phyloP scores from a whole-genome alignment of 192 early-diverging fungal species.

The Coemansia sp. region DNA sequence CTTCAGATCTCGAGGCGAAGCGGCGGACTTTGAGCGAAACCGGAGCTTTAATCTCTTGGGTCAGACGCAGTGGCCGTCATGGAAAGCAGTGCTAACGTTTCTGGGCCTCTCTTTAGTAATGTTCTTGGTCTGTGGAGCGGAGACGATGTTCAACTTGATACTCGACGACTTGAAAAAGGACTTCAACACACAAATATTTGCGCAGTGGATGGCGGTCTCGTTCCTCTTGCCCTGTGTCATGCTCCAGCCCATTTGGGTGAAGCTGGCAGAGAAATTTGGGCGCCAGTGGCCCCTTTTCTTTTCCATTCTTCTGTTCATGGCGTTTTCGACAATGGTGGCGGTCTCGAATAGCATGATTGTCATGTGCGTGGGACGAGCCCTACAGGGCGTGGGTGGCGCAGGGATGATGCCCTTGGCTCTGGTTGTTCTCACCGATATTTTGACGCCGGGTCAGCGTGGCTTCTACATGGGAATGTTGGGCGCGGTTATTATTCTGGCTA shows the following conservation, averaged over 20 bases:
- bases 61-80: slow-evolving; percentile 38
- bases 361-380: slow-evolving; percentile 67
- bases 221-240: slow-evolving; percentile 73
- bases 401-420: slow-evolving; percentile 67
- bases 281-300: slow-evolving; percentile 39
- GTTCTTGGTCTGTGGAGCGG: slow-evolving; percentile 75
- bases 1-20: neutral
- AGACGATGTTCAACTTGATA: slow-evolving; percentile 82
- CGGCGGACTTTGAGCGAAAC: slow-evolving; percentile 8
- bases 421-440: slow-evolving; percentile 77
- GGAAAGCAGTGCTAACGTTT: slow-evolving; percentile 27
- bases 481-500: slow-evolving; percentile 62
- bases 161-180: slow-evolving; percentile 71
- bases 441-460: slow-evolving; percentile 65
- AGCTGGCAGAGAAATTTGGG: slow-evolving; percentile 78
- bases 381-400: slow-evolving; percentile 74
- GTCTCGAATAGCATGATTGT: slow-evolving; percentile 39
- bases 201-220: slow-evolving; percentile 80
- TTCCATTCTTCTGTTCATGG: slow-evolving; percentile 54
- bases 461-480: slow-evolving; percentile 69
- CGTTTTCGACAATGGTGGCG: slow-evolving; percentile 55
- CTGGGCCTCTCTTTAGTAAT: slow-evolving; percentile 60
- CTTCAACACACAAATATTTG: slow-evolving; percentile 62
- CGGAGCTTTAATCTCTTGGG: slow-evolving; percentile 40
- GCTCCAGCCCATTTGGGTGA: slow-evolving; percentile 79